Evolutionary conservation across 805 yeast genomes (phyloP).

Genomic region (Pichia nanzhaoensis): DNA sequence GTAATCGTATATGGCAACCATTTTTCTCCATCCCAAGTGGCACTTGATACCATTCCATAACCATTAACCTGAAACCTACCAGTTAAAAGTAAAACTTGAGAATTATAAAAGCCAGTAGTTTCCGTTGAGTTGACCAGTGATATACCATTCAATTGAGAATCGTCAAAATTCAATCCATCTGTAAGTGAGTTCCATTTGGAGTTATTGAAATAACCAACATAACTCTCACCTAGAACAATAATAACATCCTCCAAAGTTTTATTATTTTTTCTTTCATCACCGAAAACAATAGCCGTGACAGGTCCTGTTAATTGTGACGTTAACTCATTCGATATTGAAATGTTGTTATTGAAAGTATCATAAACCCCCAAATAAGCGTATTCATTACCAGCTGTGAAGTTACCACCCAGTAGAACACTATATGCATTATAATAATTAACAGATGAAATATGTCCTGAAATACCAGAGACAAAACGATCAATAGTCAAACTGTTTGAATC

Average conservation of each 20-base stretch:
- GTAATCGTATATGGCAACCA: constrained; percentile 66
- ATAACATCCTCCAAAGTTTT: constrained; percentile 34
- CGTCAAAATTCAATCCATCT: constrained; percentile 26
- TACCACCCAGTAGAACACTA: constrained; percentile 44
- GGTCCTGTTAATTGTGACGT: constrained; percentile 28
- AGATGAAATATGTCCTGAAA: constrained; percentile 49
- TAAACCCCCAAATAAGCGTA: constrained; percentile 43
- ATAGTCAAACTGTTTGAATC: constrained; percentile 22
- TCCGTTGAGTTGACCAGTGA: constrained; percentile 21
- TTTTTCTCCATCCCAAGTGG: constrained; percentile 52
- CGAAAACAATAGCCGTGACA: constrained; percentile 21
- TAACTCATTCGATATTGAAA: constrained; percentile 19
- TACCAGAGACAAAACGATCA: constrained; percentile 46
- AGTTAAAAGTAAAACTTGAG: constrained; percentile 45
- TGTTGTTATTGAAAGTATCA: constrained; percentile 39
- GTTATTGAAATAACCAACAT: constrained; percentile 39
- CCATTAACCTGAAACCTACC: constrained; percentile 46
- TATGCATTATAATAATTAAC: constrained; percentile 40
- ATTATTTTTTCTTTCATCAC: constrained; percentile 35
- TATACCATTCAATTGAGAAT: constrained; percentile 38
- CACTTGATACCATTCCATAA: constrained; percentile 55
- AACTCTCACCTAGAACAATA: constrained; percentile 36
- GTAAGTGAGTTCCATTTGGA: constrained; percentile 42
- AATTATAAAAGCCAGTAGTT: constrained; percentile 34
- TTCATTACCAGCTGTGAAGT: constrained; percentile 33